Evolutionary conservation across 2,329 filamentous ascomycete species (phyloP).

Genomic region (Sphaerulina populicola): DNA sequence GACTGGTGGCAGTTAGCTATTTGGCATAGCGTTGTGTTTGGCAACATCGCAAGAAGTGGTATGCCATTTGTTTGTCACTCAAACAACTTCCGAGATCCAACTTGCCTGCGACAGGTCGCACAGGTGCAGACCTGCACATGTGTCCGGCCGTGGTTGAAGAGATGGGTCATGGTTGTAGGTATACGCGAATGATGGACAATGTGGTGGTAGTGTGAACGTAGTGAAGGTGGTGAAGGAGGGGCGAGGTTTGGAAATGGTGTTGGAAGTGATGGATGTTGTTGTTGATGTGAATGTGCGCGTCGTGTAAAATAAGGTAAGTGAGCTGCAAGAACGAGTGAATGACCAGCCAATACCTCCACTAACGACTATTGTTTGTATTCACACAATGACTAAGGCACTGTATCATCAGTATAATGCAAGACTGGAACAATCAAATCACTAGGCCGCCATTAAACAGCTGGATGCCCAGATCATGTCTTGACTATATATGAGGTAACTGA

Average conservation of each 20-base stretch:
- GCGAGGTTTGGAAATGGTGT: not conserved
- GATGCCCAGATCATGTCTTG: no score
- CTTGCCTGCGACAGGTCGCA: conserved; percentile 5
- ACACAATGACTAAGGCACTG: not conserved
- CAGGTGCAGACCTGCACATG: conserved; percentile 3
- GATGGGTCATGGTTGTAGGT: not conserved
- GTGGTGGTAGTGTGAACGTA: not conserved
- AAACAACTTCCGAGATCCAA: not conserved
- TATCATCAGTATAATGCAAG: not conserved
- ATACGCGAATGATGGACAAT: not conserved
- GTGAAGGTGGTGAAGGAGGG: not conserved
- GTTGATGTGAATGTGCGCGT: not conserved
- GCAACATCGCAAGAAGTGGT: not conserved
- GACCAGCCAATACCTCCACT: not conserved
- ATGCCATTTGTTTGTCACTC: no score
- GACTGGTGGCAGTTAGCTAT: not conserved
- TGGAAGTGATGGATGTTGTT: no score
- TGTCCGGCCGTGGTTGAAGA: conserved; percentile 3
- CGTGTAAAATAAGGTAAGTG: not conserved
- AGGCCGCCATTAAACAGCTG: not conserved
- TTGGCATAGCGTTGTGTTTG: not conserved
- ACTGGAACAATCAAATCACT: not conserved
- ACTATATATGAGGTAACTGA: no score
- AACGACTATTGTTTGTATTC: not conserved
- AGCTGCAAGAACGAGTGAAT: not conserved